Evolutionary conservation across 1,139 yeast species (phyloP).

Genomic region (Candida sp.): DNA sequence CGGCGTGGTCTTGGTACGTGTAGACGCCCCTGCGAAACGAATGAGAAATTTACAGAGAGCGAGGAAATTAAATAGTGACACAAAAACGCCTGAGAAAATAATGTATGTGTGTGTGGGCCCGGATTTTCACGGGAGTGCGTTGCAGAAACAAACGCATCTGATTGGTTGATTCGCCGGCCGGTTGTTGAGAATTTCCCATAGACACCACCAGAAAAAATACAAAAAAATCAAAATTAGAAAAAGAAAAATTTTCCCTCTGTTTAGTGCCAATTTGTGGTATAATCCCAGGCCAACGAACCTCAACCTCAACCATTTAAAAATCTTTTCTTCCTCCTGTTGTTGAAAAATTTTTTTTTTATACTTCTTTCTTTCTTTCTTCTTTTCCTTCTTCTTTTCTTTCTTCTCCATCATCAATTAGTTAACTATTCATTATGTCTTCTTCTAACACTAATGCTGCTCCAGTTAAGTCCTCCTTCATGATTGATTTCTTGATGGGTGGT

Average conservation of each 20-base stretch:
- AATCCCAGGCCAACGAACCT: background rate
- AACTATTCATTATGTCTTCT: conserved; percentile 5
- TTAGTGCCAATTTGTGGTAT: background rate
- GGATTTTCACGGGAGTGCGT: background rate
- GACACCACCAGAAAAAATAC: background rate
- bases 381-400: conserved; percentile 11
- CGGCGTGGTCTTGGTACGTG: too few species aligned
- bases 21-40: too few species aligned
- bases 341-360: conserved; percentile 8
- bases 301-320: too few species aligned
- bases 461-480: conserved; percentile 27
- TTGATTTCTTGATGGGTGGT: conserved; percentile 59
- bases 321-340: background rate
- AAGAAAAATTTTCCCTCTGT: background rate
- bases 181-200: background rate
- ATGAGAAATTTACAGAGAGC: too few species aligned
- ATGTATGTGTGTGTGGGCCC: background rate
- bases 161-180: background rate
- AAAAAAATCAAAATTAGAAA: background rate
- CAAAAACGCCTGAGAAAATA: background rate
- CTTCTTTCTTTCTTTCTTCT: background rate
- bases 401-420: conserved; percentile 10
- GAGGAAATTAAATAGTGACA: background rate
- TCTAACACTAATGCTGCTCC: conserved; percentile 12
- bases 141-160: background rate